Evolutionary conservation across 2,329 filamentous ascomycete genomes (phyloP), one percentile per base, ranked within the genome.

Genomic region (Chrysoporthe cubensis): DNA sequence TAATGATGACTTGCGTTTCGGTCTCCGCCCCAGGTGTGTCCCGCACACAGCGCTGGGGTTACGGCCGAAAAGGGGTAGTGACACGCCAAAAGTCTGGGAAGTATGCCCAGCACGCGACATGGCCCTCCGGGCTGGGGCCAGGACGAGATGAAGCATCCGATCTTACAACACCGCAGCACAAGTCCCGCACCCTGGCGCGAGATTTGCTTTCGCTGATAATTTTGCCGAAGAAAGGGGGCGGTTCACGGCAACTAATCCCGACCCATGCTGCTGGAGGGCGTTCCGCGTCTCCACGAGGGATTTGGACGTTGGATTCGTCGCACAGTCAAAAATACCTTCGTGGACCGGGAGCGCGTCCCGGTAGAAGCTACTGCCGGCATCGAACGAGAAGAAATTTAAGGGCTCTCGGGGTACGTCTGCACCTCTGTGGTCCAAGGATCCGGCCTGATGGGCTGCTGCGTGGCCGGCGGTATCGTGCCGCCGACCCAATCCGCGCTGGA

Each of bases 1-100:
- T 59, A 63, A 59, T 61, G 16, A 54, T 66, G 63, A 62, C 59
- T 58, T 62, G 63, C 63, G 54, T 68, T 64, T 52, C 43, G 37
- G 26, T 60, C 50, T 48, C 57, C 67, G 58, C 60, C 52, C 56
- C 26, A 26, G 34, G 40, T 40, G 54, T 57, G 54, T 57, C 54
- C 54, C 54, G 18, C 54, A 40, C 34, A 40, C 54, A 40, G 54
- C 54, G 18, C 54, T 37, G 54, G 50, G 50, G 52, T 60, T 59
- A 64, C 40, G 32, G 42, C 48, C n/a, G 42, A 62, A 66, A 66
- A 58, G 66, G 67, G 64, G 44, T 26, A 42, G 58, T 59, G 59
- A 46, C 44, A 62, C 64, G 18, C 54, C 32, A 44, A 34, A 40
- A n/a, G n/a, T 14, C 40, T 59, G 61, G 46, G 52, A 16, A 57